These are phyloP conservation scores for Rhododendron simsii DNA, from an alignment of 148 eudicot genomes.

Conservation along the genomic window DNA sequence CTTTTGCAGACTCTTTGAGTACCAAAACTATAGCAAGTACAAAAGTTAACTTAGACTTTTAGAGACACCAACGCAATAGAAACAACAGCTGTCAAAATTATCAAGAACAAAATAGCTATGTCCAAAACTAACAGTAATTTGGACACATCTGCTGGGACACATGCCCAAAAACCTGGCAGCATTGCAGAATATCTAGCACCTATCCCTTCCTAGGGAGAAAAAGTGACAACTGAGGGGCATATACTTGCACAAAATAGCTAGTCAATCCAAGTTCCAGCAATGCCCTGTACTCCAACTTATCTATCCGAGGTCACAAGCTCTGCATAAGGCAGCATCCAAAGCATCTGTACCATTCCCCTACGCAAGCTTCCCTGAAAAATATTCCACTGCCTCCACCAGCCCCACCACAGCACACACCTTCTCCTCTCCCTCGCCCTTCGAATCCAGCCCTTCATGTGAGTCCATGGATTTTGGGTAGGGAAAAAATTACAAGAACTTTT, in stretches of 20 bases:
- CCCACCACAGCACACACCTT: background rate
- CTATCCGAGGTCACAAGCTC: background rate
- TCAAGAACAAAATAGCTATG: background rate
- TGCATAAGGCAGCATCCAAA: background rate
- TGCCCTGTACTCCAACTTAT: background rate
- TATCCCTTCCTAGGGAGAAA: background rate
- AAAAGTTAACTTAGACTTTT: too few relatives aligned
- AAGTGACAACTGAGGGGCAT: background rate
- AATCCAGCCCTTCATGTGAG: background rate
- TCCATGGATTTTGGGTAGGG: background rate
- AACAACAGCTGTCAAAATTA: too few relatives aligned
- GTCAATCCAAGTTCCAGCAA: background rate
- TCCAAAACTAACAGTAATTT: background rate
- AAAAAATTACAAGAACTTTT: background rate
- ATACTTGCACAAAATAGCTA: background rate
- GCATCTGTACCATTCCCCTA: background rate
- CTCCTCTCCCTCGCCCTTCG: background rate
- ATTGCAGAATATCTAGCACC: background rate
- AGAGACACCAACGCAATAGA: too few relatives aligned
- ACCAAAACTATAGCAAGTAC: too few relatives aligned
- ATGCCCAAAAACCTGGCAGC: background rate
- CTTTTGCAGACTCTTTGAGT: too few relatives aligned
- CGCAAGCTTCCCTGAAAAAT: background rate
- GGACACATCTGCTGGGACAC: background rate
- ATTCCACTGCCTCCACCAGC: background rate